Evolutionary conservation across 1,284 basidiomycete species (phyloP), one percentile per base, ranked within the genome.

Genomic region (Inonotus hispidus): DNA sequence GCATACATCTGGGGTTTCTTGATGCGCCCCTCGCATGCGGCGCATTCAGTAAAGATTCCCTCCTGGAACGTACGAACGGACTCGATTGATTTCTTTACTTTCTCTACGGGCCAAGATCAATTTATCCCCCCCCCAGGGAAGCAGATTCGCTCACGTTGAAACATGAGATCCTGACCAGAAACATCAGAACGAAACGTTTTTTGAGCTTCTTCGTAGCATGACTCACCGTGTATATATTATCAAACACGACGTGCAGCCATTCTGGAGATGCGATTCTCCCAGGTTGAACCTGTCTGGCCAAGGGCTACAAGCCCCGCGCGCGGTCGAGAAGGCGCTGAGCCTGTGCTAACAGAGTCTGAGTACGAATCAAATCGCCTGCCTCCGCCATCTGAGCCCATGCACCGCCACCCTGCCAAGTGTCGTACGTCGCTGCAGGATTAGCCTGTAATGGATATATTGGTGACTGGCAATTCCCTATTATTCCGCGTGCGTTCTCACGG

Each of bases 171-270:
- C 59, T 60, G 52, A 45, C 14, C 35, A 13, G 7, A 53, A 27
- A n/a, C 11, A 52, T 60, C 25, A 60, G 53, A 60, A 27, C 11
- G n/a, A n/a, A n/a, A 19, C 16, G 19, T 21, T 5, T 54, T 19
- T 43, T 16, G 6, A 11, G 19, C 7, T 21, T 21, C 19, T 23
- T 39, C 29, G n/a, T n/a, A 43, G 37, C 21, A 27, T 21, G 47
- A 49, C 53, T 50, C 27, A 60, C 59, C 19, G 58, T 63, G 49
- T 60, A 63, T 41, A 63, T 54, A 46, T 60, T 63, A 29, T 63
- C 62, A 38, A 63, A 63, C 10, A 63, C 62, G 19, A 61, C 54
- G 25, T 61, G 46, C 14, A 63, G 14, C 59, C 59, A 63, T 35
- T 63, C 59, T 59, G 62, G 62, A 14, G 35, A 21, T 6, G 49